Base-by-base conservation (phyloP, 2,329 filamentous ascomycete species). In the Lachnellula arida region DNA sequence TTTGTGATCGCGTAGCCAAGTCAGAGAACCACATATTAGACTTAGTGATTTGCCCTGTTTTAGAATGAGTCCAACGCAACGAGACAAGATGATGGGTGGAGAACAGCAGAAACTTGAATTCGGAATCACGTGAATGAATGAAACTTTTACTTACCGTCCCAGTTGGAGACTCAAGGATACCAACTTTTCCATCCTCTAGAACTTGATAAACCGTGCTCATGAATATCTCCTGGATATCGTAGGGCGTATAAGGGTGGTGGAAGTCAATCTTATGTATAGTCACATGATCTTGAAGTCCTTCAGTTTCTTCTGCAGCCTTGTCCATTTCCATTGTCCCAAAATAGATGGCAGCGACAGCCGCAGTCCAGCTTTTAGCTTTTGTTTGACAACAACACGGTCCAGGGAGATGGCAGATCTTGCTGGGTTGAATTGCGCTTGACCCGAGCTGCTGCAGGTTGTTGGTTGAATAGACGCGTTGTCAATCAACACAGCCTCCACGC, bases 101-200 rank as follows among this genome's bases (percentile, higher is more conserved):
- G 5, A 22, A 22, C 22, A 22, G 2, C 22, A 22, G 17, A 34
- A 40, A 15, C 14, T 14, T n/a, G 8, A 44, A 15, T 6, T 11
- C 5, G 1, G 8, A 11, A 7, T 59, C 54, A 54, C 54, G 52
- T n/a, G n/a, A n/a, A n/a, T 58, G 53, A 9, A 5, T 23, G n/a
- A 51, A 40, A 37, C 22, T 51, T n/a, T 5, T 1, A 58, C 66
- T 58, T 60, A 70, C 67, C 65, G 75, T 78, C 73, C 86, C 86
- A 52, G 86, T 89, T 15, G 87, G 87, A 43, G 85, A 88, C 67
- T 90, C 87, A 61, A 90, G 85, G 48, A 90, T 86, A 22, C 84
- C 87, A 50, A 90, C 77, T 67, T 85, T 84, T 35, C 82, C 79
- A 39, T 82, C 71, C 63, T 89, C 83, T 47, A 89, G 78, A 63